Percentiles rank a stretch among this genome's conserved stretches.
Evolutionary conservation across 1,284 basidiomycete species (phyloP).

Genomic region (Melanopsichium pennsylvanicum): DNA sequence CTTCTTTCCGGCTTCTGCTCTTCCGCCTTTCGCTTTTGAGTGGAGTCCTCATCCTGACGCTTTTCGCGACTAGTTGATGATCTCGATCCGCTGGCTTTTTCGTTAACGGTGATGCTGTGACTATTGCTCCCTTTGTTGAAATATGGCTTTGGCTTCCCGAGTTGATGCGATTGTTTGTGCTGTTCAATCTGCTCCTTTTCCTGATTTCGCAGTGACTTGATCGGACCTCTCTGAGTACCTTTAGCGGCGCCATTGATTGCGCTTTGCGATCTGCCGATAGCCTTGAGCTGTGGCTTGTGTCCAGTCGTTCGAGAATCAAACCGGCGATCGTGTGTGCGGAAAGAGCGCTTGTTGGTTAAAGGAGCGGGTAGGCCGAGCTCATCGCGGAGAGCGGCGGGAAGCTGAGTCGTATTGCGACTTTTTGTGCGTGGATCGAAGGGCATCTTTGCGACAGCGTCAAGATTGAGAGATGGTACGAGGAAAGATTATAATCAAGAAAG

Average conservation of each 20-base stretch:
- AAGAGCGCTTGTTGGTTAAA: slow-evolving; percentile 11
- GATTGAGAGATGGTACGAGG: not conserved
- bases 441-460: slow-evolving; percentile 14
- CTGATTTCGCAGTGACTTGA: slow-evolving; percentile 40
- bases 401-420: slow-evolving; percentile 48
- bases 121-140: no score
- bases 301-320: slow-evolving; percentile 1
- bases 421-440: slow-evolving; percentile 39
- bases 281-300: slow-evolving; percentile 25
- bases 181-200: slow-evolving; percentile 30
- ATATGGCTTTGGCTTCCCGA: not conserved
- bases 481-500: not conserved
- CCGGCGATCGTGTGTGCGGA: slow-evolving; percentile 19
- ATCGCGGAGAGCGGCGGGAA: slow-evolving; percentile 57
- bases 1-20: slow-evolving; percentile 11
- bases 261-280: slow-evolving; percentile 20
- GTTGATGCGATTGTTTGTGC: slow-evolving; percentile 8
- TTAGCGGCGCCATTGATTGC: slow-evolving; percentile 19
- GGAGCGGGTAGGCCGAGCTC: slow-evolving; percentile 58
- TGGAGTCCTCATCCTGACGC: no score
- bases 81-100: no score
- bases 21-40: slow-evolving; percentile 23
- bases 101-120: no score
- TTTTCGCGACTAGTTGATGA: no score
- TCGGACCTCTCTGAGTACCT: slow-evolving; percentile 13